A percentile compares a stretch with the other conserved stretches of the same genome.
phyloP scores from a whole-genome alignment of 1,139 yeast genomes.

The Geotrichum reessii region DNA sequence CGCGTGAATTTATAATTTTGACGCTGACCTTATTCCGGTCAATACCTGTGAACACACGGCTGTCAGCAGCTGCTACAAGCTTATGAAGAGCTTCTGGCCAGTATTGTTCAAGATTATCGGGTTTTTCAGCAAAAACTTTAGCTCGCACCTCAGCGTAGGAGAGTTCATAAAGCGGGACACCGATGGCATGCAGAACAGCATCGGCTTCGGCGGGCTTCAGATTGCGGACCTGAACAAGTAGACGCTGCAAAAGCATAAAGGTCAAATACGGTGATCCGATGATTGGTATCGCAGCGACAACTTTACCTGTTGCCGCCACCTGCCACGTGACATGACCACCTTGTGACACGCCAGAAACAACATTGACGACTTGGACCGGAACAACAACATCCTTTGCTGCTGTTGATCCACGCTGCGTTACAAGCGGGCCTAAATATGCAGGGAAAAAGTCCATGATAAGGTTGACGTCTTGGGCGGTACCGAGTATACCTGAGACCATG shows the following conservation, averaged over 20 bases:
- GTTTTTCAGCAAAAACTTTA: not conserved
- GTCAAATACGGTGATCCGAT: constrained; percentile 18
- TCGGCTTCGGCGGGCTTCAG: constrained; percentile 9
- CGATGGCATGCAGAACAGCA: not conserved
- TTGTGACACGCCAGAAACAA: constrained; percentile 51
- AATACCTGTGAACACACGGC: constrained; percentile 2
- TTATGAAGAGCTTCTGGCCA: constrained; percentile 16
- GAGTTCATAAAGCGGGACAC: constrained; percentile 3
- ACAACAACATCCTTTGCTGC: not conserved
- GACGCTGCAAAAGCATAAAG: constrained; percentile 15
- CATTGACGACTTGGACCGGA: constrained; percentile 31
- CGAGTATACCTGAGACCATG: constrained; percentile 49
- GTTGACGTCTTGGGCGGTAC: constrained; percentile 47
- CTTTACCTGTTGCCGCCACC: constrained; percentile 13
- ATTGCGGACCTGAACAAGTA: constrained; percentile 14
- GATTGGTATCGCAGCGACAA: constrained; percentile 16
- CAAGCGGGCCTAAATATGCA: constrained; percentile 38
- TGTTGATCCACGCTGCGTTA: constrained; percentile 21
- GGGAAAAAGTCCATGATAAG: constrained; percentile 48
- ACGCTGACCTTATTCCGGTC: not conserved
- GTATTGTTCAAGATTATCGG: not conserved
- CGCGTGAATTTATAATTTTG: constrained; percentile 9
- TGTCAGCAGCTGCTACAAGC: constrained; percentile 11
- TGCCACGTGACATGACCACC: constrained; percentile 55
- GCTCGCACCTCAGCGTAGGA: not conserved